Conservation (phyloP, 768 basidiomycete species). For the Hypholoma sublateritium region DNA sequence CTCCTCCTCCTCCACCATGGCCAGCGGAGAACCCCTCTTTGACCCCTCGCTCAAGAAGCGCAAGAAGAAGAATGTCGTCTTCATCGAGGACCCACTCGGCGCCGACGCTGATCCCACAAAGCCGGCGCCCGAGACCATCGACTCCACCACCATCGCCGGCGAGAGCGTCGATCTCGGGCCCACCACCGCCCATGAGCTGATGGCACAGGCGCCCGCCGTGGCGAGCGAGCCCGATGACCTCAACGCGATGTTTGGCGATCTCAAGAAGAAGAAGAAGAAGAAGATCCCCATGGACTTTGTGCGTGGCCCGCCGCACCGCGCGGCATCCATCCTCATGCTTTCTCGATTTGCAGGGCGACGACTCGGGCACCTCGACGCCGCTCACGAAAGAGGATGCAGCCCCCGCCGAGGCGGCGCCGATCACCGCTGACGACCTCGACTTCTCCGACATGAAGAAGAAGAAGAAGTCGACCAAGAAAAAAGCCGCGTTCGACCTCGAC, state of each 20-base stretch:
- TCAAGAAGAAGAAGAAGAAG: slow-evolving; percentile 94
- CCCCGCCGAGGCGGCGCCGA: slow-evolving; percentile 38
- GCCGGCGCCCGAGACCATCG: slow-evolving; percentile 74
- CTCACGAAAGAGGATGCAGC: slow-evolving; percentile 30
- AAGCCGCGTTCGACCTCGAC: slow-evolving; percentile 85
- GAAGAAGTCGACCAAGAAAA: slow-evolving; percentile 87
- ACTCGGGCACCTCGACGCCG: slow-evolving; percentile 66
- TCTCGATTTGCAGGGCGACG: slow-evolving; percentile 50
- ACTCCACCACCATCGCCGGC: slow-evolving; percentile 66
- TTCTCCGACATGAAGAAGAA: slow-evolving; percentile 98
- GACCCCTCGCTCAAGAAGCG: slow-evolving; percentile 84
- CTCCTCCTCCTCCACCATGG: slow-evolving; percentile 34
- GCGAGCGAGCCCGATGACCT: slow-evolving; percentile 62
- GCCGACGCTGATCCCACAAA: slow-evolving; percentile 81
- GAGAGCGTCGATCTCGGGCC: slow-evolving; percentile 78
- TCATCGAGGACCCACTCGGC: slow-evolving; percentile 81
- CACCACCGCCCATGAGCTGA: slow-evolving; percentile 72
- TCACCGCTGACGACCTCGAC: slow-evolving; percentile 77
- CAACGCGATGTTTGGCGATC: slow-evolving; percentile 83
- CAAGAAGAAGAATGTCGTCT: slow-evolving; percentile 86
- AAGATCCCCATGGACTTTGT: slow-evolving; percentile 85
- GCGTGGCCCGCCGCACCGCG: slow-evolving; percentile 27
- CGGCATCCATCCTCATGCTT: neutral
- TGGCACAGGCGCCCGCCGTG: slow-evolving; percentile 46
- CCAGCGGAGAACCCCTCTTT: slow-evolving; percentile 75